These are phyloP conservation scores for Cystoisospora suis DNA, from an alignment of 169 alveolate species.

Conservation along the genomic window DNA sequence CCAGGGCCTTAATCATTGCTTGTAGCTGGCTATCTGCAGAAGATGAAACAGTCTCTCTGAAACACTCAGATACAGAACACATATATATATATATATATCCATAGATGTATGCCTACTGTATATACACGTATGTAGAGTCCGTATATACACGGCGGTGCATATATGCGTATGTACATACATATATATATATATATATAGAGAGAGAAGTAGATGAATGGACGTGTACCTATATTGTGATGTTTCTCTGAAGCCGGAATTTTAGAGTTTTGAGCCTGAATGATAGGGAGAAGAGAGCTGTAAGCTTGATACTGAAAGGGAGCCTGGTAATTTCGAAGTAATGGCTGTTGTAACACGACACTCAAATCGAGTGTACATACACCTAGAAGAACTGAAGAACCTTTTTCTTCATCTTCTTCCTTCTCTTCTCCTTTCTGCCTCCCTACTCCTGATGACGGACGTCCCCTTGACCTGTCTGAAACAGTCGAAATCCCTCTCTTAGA, in stretches of 20 bases:
- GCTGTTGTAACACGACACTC: conserved; percentile 17
- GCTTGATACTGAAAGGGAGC: conserved; percentile 46
- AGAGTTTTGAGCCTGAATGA: no score
- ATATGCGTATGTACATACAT: not conserved
- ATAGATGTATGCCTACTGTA: not conserved
- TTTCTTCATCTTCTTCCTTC: not conserved
- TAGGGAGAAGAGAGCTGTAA: conserved; percentile 5
- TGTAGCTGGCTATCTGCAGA: not conserved
- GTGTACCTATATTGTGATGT: no score
- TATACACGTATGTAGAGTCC: not conserved
- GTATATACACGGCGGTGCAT: not conserved
- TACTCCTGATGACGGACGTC: not conserved
- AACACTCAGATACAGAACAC: not conserved
- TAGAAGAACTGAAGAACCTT: no score
- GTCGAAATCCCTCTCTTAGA: not conserved
- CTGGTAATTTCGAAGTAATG: not conserved
- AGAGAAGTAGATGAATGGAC: not conserved
- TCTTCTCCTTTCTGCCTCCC: not conserved
- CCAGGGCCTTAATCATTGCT: no score
- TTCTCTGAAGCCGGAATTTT: no score
- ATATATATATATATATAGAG: not conserved
- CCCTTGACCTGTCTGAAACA: not conserved
- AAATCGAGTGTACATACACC: conserved; percentile 9
- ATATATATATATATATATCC: not conserved
- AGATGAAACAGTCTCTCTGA: not conserved